Base-by-base conservation (phyloP, 2,329 filamentous ascomycete species). In the Fusarium denticulatum region DNA sequence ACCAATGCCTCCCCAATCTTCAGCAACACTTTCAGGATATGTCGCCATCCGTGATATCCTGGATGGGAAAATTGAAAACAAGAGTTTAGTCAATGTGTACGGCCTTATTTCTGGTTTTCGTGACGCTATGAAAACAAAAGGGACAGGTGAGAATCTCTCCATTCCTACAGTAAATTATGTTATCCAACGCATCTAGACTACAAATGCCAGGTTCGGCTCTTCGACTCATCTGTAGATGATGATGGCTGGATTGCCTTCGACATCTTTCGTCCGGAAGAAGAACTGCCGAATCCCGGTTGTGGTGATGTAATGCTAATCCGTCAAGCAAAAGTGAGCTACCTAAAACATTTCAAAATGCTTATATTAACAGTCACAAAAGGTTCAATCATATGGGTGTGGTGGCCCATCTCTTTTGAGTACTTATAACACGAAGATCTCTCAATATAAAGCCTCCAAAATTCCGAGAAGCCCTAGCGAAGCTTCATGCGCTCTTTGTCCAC, bases 41-140 rank as follows among this genome's bases (percentile, higher is more conserved):
- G 66, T 67, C 56, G 62, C 78, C 18, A 80, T 86, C 73, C 77
- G 82, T 70, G 79, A 85, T 36, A 78, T 90, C 26, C 76, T 90
- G 68, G 81, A 87, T 57, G 81, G 80, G 26, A 78, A 80, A 30
- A 62, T 81, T 50, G 52, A 12, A 18, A 20, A 30, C 16, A 34
- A 26, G 72, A 14, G 22, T 74, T 32, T 83, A 11, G 84, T 91
- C 71, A 92, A 85, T 81, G 82, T 96, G 45, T 87, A 94, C 57
- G 95, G 94, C 3, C 81, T 96, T 9, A 88, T 96, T 7, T 88
- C 89, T 58, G 93, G 96, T 75, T 87, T 86, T 55, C 86, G 89
- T 64, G 81, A 85, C 2, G 88, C 90, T 2, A 85, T 84, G 1
- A 63, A 79, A 16, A 90, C 90, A 3, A 83, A 69, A 60, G 86